Percentiles rank a stretch among this genome's conserved stretches.
These are phyloP conservation scores for Barnettozyma pratensis DNA, from an alignment of 805 yeast genomes.

Conservation along the genomic window DNA sequence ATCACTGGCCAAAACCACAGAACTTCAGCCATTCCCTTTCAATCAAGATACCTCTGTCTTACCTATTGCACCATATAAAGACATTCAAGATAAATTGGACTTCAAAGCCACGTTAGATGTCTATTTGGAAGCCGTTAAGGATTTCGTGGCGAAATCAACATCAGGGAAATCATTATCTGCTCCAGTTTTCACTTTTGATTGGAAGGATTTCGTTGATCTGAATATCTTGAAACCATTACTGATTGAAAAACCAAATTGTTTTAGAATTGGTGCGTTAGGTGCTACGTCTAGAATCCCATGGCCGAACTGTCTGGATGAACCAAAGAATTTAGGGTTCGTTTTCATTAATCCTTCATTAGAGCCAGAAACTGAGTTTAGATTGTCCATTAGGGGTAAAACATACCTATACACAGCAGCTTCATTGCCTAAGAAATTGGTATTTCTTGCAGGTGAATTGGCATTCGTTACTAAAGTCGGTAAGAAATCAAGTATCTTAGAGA, in stretches of 20 bases:
- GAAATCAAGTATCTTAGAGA: conserved; percentile 27
- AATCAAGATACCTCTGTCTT: conserved; percentile 27
- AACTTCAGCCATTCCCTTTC: conserved; percentile 28
- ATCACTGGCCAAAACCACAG: conserved; percentile 15
- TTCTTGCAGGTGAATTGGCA: conserved; percentile 37
- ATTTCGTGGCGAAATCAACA: conserved; percentile 23
- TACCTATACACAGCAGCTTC: conserved; percentile 40
- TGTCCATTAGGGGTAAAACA: conserved; percentile 35
- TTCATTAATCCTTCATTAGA: conserved; percentile 24
- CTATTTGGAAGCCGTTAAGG: conserved; percentile 30
- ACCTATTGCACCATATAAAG: conserved; percentile 35
- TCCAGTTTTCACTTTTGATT: conserved; percentile 40
- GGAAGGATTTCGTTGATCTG: conserved; percentile 54
- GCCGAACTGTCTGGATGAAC: conserved; percentile 36
- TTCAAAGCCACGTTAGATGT: conserved; percentile 30
- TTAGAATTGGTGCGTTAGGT: conserved; percentile 39
- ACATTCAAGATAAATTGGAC: conserved; percentile 31
- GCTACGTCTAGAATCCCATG: conserved; percentile 36
- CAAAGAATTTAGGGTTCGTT: conserved; percentile 25
- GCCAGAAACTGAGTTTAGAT: conserved; percentile 33
- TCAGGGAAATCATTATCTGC: conserved; percentile 22
- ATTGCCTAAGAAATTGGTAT: conserved; percentile 38
- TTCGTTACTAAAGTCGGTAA: conserved; percentile 32
- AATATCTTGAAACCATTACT: conserved; percentile 34
- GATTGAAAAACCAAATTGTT: conserved; percentile 38